These are phyloP conservation scores for Cucumis hystrix DNA, from an alignment of 306 rosid genomes.

Conservation along the genomic window DNA sequence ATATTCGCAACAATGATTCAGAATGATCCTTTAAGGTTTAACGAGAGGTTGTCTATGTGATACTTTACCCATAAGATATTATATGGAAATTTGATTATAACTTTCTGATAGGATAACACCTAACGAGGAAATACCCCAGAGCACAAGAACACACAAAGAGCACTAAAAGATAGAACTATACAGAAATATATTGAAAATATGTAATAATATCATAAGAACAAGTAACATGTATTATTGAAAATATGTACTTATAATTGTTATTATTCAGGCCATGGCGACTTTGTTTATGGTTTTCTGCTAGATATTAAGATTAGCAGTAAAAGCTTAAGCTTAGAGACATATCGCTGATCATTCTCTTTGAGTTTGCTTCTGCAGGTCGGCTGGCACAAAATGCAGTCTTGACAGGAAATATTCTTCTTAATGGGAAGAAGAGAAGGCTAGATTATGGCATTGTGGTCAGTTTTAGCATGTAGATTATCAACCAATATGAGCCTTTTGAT, in stretches of 20 bases:
- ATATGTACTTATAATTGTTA: neutral
- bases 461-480: neutral
- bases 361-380: conserved; percentile 47
- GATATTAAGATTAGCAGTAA: neutral
- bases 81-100: neutral
- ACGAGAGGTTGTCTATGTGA: neutral
- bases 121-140: too few species aligned
- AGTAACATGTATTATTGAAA: too few species aligned
- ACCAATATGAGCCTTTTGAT: neutral
- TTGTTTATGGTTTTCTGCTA: neutral
- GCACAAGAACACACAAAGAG: too few species aligned
- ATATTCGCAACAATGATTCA: neutral
- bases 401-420: conserved; percentile 71
- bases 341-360: neutral
- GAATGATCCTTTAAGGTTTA: neutral
- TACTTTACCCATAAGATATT: neutral
- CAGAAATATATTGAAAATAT: too few species aligned
- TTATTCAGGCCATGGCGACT: neutral
- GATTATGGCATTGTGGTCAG: conserved; percentile 66
- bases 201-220: too few species aligned
- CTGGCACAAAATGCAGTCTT: conserved; percentile 59
- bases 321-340: neutral
- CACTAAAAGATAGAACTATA: too few species aligned
- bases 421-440: conserved; percentile 55
- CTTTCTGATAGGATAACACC: too few species aligned